Evolutionary conservation across 1,284 basidiomycete species (phyloP), one percentile per base, ranked within the genome.

Genomic region (Malassezia sympodialis): DNA sequence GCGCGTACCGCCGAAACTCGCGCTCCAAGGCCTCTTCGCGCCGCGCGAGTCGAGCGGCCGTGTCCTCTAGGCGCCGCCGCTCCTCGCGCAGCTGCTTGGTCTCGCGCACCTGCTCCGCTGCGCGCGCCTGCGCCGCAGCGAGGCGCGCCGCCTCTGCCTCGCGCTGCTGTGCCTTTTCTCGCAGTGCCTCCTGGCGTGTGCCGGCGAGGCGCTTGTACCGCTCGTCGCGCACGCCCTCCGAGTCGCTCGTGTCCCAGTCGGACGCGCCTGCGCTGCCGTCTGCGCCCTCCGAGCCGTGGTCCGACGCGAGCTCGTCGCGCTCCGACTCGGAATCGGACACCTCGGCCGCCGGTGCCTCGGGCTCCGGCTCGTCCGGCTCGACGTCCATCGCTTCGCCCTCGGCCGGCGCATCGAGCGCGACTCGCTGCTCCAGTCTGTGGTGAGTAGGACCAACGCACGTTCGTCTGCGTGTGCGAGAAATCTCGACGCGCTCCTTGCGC

Each of bases 401-500:
- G 35, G 32, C 14, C 40, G 35, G 19, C 37, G 56, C 47, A 14
- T 45, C 55, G 17, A 54, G 53, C 49, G 44, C 45, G 27, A 35
- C 46, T 19, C 27, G 40, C 56, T 57, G 48, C 43, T 48, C 58
- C 46, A 31, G 17, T 15, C 34, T 41, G 42, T 19, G 41, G 40
- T 26, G 12, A 43, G 27, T 26, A n/a, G 24, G 6, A 3, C 30
- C 27, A 27, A 82, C 88, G 78, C 73, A 90, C 88, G 84, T 80
- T 69, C 85, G 83, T 76, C 88, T 90, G 77, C 86, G 85, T 64
- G 84, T 80, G 58, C 91, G 80, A 75, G 90, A 91, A 49, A 91
- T 82, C 63, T 98, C 93, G 32, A 93, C 88, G 75, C 91, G 88
- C 75, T 93, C 89, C 77, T 98, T 98, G 61, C 93, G 79, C 48